A percentile compares a stretch with the other conserved stretches of the same genome.
Conservation (phyloP, 129 eudicot species). For the Deinandra increscens region DNA sequence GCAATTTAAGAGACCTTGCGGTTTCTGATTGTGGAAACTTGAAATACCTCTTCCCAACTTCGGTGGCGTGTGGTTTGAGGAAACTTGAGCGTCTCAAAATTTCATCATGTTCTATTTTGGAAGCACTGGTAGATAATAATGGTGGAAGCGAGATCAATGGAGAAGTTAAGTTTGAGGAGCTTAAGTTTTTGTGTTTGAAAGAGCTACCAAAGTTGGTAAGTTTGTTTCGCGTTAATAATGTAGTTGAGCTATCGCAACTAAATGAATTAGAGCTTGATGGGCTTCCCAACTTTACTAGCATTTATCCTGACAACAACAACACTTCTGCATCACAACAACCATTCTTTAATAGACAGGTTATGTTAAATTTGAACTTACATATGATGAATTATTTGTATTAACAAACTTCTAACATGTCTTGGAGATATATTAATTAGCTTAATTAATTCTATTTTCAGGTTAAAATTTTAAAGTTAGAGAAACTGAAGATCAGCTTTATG, state of each 20-base stretch:
- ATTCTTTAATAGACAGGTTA: not conserved
- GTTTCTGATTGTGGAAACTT: not conserved
- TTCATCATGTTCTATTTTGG: not conserved
- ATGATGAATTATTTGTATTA: not conserved
- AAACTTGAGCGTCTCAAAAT: constrained; percentile 8
- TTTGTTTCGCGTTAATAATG: not conserved
- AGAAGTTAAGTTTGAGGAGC: not conserved
- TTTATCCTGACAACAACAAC: not conserved
- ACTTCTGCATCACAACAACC: not conserved
- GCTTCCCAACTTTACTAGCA: constrained; percentile 16
- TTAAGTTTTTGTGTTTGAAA: not conserved
- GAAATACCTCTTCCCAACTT: not conserved
- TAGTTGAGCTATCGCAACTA: constrained; percentile 9
- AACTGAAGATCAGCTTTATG: not conserved
- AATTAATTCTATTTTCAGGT: not conserved
- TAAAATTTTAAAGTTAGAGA: not conserved
- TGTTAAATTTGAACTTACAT: too few relatives aligned
- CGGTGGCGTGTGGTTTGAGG: not conserved
- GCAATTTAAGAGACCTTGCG: not conserved
- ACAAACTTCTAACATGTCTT: too few relatives aligned
- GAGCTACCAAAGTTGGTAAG: not conserved
- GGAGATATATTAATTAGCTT: too few relatives aligned
- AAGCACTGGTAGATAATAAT: not conserved
- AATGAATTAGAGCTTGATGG: not conserved
- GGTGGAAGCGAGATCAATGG: not conserved